Conservation (phyloP, 176 grass and related monocot species). For the Aegilops tauschii region DNA sequence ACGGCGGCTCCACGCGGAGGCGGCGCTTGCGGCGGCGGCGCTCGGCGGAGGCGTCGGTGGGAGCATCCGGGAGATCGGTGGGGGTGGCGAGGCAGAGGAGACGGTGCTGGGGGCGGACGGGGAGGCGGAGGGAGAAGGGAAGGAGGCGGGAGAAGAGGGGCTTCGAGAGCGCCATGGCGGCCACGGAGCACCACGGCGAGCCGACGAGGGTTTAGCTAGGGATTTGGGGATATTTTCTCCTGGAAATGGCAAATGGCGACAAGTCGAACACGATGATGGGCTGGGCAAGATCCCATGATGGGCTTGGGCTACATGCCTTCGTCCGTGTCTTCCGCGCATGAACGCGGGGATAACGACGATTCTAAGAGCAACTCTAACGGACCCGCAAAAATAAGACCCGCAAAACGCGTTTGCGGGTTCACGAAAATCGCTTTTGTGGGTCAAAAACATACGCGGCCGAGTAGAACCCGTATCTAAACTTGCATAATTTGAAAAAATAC, state of each 20-base stretch:
- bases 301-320: neutral
- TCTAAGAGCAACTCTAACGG: too few relatives aligned
- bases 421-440: too few relatives aligned
- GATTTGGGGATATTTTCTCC: slow-evolving; percentile 25
- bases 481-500: too few relatives aligned
- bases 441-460: too few relatives aligned
- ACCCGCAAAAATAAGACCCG: too few relatives aligned
- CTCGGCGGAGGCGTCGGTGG: slow-evolving; percentile 42
- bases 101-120: slow-evolving; percentile 32
- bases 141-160: slow-evolving; percentile 33
- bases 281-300: neutral
- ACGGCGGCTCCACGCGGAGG: slow-evolving; percentile 53
- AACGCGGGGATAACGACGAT: too few relatives aligned
- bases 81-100: slow-evolving; percentile 34
- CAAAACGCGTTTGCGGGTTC: too few relatives aligned
- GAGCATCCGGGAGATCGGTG: slow-evolving; percentile 12
- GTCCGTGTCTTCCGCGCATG: too few relatives aligned
- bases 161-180: slow-evolving; percentile 56
- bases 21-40: slow-evolving; percentile 70
- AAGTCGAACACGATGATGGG: neutral
- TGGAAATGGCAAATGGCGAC: neutral
- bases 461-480: too few relatives aligned
- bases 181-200: neutral
- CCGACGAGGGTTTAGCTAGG: slow-evolving; percentile 36
- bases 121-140: slow-evolving; percentile 36